These are phyloP conservation scores for Iodosphaeria phyllophila DNA, from an alignment of 2,329 filamentous ascomycete species.

Conservation along the genomic window DNA sequence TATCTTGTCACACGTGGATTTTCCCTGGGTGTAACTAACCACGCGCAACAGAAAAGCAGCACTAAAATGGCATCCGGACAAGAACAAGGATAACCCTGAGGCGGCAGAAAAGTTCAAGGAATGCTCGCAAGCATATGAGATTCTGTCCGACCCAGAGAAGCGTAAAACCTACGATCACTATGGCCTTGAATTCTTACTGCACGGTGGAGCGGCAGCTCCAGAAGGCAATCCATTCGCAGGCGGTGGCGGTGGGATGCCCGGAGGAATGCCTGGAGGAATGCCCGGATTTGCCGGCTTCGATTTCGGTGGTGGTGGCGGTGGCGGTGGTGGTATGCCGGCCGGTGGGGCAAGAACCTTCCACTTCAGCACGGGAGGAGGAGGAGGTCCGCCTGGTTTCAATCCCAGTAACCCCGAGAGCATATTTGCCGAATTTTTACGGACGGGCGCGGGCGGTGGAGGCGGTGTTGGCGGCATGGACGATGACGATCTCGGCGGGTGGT, in stretches of 20 bases:
- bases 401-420: constrained; percentile 74
- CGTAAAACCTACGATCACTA: constrained; percentile 89
- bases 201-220: constrained; percentile 54
- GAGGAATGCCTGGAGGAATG: constrained; percentile 29
- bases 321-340: constrained; percentile 20
- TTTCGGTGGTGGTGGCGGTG: constrained; percentile 18
- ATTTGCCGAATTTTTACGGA: constrained; percentile 67
- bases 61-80: constrained; percentile 88
- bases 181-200: constrained; percentile 80
- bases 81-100: constrained; percentile 80
- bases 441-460: constrained; percentile 18
- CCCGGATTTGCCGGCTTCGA: too few relatives aligned
- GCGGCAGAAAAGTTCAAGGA: constrained; percentile 96
- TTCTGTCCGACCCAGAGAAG: constrained; percentile 92
- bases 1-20: constrained; percentile 1
- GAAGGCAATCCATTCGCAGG: constrained; percentile 42
- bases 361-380: constrained; percentile 38
- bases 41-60: constrained; percentile 51
- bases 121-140: constrained; percentile 93
- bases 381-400: constrained; percentile 49
- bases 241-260: constrained; percentile 30
- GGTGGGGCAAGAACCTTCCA: constrained; percentile 40
- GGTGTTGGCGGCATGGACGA: constrained; percentile 20
- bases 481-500: too few relatives aligned
- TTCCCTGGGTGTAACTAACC: constrained; percentile 17